Conservation (phyloP, 768 basidiomycete genomes). For the Dentipellis fragilis region DNA sequence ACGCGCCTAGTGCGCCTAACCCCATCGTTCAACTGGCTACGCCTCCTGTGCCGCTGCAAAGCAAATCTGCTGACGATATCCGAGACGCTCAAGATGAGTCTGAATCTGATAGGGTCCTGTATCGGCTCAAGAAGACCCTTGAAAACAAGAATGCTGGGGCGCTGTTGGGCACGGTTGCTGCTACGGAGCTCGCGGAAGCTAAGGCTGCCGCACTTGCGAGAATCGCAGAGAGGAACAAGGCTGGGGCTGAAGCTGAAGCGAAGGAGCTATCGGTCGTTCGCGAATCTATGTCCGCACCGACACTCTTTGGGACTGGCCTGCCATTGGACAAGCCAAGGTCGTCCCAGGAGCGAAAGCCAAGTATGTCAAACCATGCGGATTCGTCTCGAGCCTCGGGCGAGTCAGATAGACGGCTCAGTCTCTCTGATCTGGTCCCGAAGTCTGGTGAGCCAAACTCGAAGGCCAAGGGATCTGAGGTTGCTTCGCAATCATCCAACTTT, state of each 20-base stretch:
- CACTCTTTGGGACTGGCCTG: not conserved
- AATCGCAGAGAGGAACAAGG: constrained; percentile 53
- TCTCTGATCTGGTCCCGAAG: constrained; percentile 46
- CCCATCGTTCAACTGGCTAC: not conserved
- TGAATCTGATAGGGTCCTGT: constrained; percentile 42
- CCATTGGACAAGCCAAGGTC: not conserved
- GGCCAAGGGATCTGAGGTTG: not conserved
- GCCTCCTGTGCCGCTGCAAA: not conserved
- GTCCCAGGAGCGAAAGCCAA: not conserved
- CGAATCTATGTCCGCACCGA: constrained; percentile 3
- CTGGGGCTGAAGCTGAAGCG: constrained; percentile 22
- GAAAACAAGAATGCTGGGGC: constrained; percentile 53
- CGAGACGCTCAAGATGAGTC: not conserved
- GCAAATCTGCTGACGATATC: constrained; percentile 5
- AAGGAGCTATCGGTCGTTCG: not conserved
- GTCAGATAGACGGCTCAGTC: constrained; percentile 33
- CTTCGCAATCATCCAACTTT: too few relatives aligned
- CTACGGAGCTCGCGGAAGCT: constrained; percentile 58
- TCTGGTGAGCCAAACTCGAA: constrained; percentile 17
- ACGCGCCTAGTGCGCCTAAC: not conserved
- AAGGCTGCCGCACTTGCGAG: constrained; percentile 57
- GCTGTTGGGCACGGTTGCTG: constrained; percentile 49
- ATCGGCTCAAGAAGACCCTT: constrained; percentile 61
- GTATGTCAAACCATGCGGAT: not conserved
- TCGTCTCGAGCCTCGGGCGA: constrained; percentile 6